phyloP scores from a whole-genome alignment of 306 rosid genomes.

The Malus fusca region DNA sequence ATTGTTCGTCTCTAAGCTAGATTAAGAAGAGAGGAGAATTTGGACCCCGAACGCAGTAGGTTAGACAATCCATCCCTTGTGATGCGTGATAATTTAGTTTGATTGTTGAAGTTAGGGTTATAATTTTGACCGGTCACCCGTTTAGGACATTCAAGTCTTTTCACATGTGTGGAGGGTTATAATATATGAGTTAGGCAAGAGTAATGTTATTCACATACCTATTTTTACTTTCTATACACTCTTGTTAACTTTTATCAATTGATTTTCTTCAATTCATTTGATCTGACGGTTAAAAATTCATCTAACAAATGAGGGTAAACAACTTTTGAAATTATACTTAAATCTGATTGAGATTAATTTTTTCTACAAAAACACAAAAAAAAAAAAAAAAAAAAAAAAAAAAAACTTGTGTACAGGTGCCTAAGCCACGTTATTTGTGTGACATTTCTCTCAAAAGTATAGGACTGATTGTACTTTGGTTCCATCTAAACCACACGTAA shows the following conservation, averaged over 20 bases:
- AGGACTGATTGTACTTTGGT: background rate
- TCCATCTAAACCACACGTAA: background rate
- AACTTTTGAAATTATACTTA: background rate
- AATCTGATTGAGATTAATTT: background rate
- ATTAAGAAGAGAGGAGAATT: too few species aligned
- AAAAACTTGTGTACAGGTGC: background rate
- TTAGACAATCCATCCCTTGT: too few species aligned
- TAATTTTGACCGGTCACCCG: background rate
- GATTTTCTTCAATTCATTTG: too few species aligned
- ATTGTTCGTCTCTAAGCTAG: background rate
- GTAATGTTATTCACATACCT: too few species aligned
- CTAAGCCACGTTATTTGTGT: background rate
- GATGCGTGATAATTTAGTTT: too few species aligned
- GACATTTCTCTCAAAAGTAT: background rate
- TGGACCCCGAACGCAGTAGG: too few species aligned
- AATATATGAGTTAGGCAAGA: too few species aligned
- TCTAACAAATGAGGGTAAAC: background rate
- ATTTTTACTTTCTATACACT: fast-evolving
- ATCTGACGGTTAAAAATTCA: too few species aligned
- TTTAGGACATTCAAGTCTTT: background rate
- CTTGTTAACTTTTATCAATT: too few species aligned
- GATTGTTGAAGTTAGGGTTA: too few species aligned
- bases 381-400: too few species aligned
- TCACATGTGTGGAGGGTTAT: background rate
- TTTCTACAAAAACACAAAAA: background rate